Base-by-base conservation (phyloP, 805 yeast species). In the Huiozyma sinensis region DNA sequence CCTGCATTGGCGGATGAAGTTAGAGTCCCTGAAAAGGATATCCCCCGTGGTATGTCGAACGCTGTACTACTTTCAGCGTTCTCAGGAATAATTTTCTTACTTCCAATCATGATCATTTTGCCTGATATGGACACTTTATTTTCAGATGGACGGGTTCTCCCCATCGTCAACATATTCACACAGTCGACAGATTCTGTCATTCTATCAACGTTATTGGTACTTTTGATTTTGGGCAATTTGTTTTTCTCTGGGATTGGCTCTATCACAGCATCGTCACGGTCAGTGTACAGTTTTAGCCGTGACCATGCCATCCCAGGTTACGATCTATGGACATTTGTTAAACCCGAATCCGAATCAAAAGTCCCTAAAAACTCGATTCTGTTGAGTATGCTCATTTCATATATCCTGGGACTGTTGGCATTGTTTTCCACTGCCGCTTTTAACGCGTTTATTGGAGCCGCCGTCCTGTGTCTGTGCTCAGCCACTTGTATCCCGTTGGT, bases 1-100 rank as follows among this genome's bases (percentile, higher is more conserved):
- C 83, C 86, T 13, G 79, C 90, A 6, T 75, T 85, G 69, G 78
- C 88, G 39, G 95, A 85, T 54, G 95, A 85, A 62, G 92, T 85
- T 11, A 73, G 78, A 49, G 68, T 68, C 24, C 90, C 95, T 0
- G 92, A 85, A 56, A 73, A 66, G 44, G 79, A 77, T 42, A 80
- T 85, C 54, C 88, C 95, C 11, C 73, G 73, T 50, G 92, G 92
- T 5, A 76, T 85, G 56, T 62, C 82, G 1, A 67, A 72, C 40
- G 76, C 92, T 2, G 83, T 83, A 11, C 42, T 76, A 36, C 69
- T 83, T 39, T 75, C 90, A 7, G 72, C 81, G 0, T 48, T 76
- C n/a, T 78, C 81, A 10, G 95, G 95, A 0, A 60, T 84, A 10
- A 71, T 82, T 5, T 83, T 84, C 60, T 73, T 84, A 40, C 61